These are phyloP conservation scores for Cucumis melo DNA, from an alignment of 306 rosid genomes.

Conservation along the genomic window DNA sequence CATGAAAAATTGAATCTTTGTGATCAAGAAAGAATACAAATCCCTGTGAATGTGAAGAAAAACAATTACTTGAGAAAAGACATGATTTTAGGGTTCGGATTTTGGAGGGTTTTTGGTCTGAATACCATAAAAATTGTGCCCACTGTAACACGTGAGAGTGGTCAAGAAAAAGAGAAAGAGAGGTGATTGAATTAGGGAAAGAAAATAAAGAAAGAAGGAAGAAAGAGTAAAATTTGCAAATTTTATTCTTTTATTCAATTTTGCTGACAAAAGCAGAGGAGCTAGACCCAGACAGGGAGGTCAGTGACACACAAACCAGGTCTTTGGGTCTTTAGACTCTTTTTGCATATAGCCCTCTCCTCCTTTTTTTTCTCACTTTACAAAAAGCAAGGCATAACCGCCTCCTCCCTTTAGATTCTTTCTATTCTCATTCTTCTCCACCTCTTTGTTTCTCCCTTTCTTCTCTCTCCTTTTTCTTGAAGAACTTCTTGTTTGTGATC, in stretches of 20 bases:
- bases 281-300: conserved; percentile 29
- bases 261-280: conserved; percentile 34
- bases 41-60: not conserved
- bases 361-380: conserved; percentile 24
- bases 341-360: not conserved
- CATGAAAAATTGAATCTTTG: not conserved
- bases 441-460: not conserved
- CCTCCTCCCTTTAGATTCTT: conserved; percentile 37
- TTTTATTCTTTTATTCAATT: conserved; percentile 17
- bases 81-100: not conserved
- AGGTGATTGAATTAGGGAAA: not conserved
- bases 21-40: not conserved
- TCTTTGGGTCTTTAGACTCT: not conserved
- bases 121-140: not conserved
- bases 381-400: conserved; percentile 32
- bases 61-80: not conserved
- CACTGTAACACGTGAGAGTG: conserved; percentile 1
- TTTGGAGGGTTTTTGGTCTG: not conserved
- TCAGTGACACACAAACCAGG: conserved; percentile 15
- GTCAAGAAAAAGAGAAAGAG: not conserved
- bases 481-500: conserved; percentile 12
- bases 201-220: not conserved
- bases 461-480: not conserved
- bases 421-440: conserved; percentile 7
- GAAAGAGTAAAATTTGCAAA: not conserved